phyloP scores from a whole-genome alignment of 306 rosid genomes.

The Medicago lupulina region DNA sequence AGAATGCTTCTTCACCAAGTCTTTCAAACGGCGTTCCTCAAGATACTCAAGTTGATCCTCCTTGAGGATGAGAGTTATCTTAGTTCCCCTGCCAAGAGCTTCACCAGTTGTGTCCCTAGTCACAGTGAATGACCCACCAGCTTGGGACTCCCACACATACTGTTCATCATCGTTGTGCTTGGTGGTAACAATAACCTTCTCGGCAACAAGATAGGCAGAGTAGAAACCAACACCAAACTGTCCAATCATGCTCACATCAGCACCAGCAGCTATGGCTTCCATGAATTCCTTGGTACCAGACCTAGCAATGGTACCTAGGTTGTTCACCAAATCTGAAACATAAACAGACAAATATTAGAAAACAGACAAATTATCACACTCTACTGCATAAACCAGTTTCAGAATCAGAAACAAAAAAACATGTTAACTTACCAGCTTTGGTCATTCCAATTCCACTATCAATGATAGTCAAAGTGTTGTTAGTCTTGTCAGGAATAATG shows the following conservation, averaged over 20 bases:
- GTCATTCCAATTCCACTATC: slow-evolving; percentile 99
- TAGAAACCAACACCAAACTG: slow-evolving; percentile 99
- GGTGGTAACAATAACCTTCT: slow-evolving; percentile 81
- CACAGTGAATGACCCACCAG: slow-evolving; percentile 93
- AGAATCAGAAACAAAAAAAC: neutral
- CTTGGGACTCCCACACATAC: slow-evolving; percentile 96
- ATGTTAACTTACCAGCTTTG: slow-evolving; percentile 72
- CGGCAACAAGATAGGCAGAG: slow-evolving; percentile 90
- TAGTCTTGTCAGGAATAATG: slow-evolving; percentile 83
- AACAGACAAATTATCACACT: neutral
- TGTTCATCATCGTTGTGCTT: slow-evolving; percentile 98
- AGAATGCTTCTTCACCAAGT: slow-evolving; percentile 90
- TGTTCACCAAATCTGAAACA: slow-evolving; percentile 89
- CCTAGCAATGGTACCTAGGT: slow-evolving; percentile 93
- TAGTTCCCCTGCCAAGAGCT: slow-evolving; percentile 84
- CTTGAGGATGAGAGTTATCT: slow-evolving; percentile 77
- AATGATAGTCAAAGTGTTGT: slow-evolving; percentile 70
- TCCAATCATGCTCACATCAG: slow-evolving; percentile 98
- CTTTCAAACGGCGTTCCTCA: slow-evolving; percentile 89
- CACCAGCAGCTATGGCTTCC: slow-evolving; percentile 99
- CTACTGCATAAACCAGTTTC: neutral
- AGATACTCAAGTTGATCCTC: slow-evolving; percentile 97
- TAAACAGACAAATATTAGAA: neutral
- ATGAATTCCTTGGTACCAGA: slow-evolving; percentile 97
- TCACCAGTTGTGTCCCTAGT: slow-evolving; percentile 87